Percentiles rank a stretch among this genome's conserved stretches.
Evolutionary conservation across 495 filamentous ascomycete species (phyloP).

Genomic region (Glonium stellatum): DNA sequence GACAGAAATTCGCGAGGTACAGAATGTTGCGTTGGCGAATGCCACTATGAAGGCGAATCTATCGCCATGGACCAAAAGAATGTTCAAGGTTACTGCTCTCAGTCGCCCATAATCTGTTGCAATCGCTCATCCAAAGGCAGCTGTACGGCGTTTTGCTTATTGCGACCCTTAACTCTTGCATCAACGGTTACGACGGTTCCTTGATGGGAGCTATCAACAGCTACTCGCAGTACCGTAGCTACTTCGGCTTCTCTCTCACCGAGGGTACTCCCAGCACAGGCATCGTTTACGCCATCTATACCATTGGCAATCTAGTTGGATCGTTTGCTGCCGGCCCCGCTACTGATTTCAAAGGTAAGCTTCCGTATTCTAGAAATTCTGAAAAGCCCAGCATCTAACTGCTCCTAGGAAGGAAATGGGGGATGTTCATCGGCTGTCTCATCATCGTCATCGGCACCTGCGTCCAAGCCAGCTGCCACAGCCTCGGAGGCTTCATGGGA

Average conservation of each 20-base stretch:
- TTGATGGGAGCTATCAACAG: constrained; percentile 41
- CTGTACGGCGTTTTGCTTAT: constrained; percentile 41
- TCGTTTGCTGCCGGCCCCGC: constrained; percentile 47
- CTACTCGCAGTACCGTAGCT: constrained; percentile 40
- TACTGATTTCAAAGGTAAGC: constrained; percentile 31
- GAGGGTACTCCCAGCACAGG: constrained; percentile 42
- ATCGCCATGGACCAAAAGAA: constrained; percentile 23
- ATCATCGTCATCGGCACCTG: constrained; percentile 56
- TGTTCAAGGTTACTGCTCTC: constrained; percentile 24
- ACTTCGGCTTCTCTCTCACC: constrained; percentile 38
- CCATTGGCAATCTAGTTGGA: constrained; percentile 51
- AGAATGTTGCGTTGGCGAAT: constrained; percentile 31
- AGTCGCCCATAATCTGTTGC: not conserved
- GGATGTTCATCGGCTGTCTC: constrained; percentile 56
- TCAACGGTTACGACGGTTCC: constrained; percentile 45
- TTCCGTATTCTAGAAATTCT: constrained; percentile 9
- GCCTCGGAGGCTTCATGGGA: constrained; percentile 55
- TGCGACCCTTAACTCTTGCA: constrained; percentile 43
- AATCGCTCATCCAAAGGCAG: constrained; percentile 19
- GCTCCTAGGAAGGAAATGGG: constrained; percentile 48
- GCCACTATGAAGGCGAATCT: constrained; percentile 22
- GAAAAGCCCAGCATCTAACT: not conserved
- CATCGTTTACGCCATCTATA: constrained; percentile 52
- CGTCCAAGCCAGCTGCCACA: constrained; percentile 46
- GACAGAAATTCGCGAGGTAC: constrained; percentile 23